Base-by-base conservation (phyloP, 352 stramenopile genomes). In the Phytophthora cajani region DNA sequence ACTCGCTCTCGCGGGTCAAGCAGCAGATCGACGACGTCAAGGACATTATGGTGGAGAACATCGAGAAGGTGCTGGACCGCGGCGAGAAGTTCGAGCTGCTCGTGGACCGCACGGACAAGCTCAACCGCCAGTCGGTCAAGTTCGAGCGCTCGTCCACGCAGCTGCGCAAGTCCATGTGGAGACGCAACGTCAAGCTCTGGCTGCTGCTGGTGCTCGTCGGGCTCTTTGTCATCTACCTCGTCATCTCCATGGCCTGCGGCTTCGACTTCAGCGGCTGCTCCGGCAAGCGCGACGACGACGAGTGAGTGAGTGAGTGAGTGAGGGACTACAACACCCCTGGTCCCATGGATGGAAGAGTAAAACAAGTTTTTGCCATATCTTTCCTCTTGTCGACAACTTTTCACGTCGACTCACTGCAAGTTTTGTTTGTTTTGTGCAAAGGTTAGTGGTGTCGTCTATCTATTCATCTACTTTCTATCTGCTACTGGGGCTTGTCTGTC, bases 21-120 rank as follows among this genome's bases (percentile, higher is more conserved):
- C 89, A 92, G 69, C 96, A 99, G 84, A 95, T 99, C 60, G 97
- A 99, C 71, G 94, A 99, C 53, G 97, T 99, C 3, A 99, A 99
- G 74, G 94, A 98, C 72, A 93, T 98, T 58, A 99, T 99, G 96
- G 92, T 99, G 36, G 91, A 99, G 74, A 99, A 99, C 77, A 99
- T 99, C 72, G 98, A 99, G 62, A 99, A 99, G 75, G 94, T 99
- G 33, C 80, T 99, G 63, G 96, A 99, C 58, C 79, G 98, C 40
- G 98, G 98, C 17, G 97, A 99, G 76, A 99, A 99, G 72, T 99
- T 99, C 78, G 98, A 99, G 82, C 69, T 97, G 44, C 77, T 97
- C 5, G 90, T 97, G 53, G 90, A 97, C 61, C 89, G 89, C 71
- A 97, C 90, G n/a, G 97, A 99, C 85, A 91, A 98, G 67, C 82